A percentile compares a stretch with the other conserved stretches of the same genome.
Conservation (phyloP, 202 grass and related monocot genomes). For the Panicum virgatum region DNA sequence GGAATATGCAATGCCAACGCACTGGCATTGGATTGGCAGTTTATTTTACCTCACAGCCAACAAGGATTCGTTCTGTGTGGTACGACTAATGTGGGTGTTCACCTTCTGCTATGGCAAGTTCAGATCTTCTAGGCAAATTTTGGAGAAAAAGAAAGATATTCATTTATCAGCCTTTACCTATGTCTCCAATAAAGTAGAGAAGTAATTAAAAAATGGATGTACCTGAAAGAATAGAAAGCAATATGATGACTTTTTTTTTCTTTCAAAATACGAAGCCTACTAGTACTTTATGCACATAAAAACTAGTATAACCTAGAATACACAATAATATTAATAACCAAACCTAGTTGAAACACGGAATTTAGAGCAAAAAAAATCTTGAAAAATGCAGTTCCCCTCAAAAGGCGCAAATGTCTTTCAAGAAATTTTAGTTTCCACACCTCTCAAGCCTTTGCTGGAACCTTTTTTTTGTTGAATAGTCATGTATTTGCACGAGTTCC, state of each 20-base stretch:
- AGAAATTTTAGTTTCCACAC: background rate
- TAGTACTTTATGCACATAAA: background rate
- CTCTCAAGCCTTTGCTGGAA: background rate
- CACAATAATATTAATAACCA: background rate
- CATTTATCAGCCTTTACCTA: background rate
- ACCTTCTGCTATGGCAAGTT: background rate
- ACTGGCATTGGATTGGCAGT: background rate
- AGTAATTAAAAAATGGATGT: background rate
- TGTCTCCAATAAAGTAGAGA: background rate
- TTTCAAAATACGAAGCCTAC: background rate
- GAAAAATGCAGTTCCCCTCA: background rate
- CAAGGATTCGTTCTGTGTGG: background rate
- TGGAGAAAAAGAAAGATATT: background rate
- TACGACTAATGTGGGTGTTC: background rate
- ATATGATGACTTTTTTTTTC: background rate
- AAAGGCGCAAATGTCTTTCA: background rate
- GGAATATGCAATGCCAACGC: background rate
- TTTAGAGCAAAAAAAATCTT: background rate
- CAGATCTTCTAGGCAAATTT: background rate
- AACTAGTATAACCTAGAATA: background rate
- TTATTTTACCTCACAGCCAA: background rate
- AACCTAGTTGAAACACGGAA: background rate
- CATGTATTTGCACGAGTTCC: no score
- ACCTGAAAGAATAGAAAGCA: background rate
- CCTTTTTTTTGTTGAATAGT: no score